phyloP scores from a whole-genome alignment of 768 basidiomycete genomes.

The Suillus cothurnatus region DNA sequence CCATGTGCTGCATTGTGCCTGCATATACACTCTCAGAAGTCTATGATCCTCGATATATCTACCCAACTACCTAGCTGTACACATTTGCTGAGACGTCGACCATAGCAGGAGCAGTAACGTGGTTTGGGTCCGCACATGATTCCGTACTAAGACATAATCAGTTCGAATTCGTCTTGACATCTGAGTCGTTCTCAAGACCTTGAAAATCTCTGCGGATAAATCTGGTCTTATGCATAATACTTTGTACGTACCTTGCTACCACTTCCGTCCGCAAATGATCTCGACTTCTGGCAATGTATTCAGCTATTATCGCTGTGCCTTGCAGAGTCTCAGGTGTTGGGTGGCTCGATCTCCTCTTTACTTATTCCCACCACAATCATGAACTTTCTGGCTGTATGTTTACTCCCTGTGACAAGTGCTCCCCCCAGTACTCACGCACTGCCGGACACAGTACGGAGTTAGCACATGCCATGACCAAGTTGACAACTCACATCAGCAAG shows the following conservation, averaged over 20 bases:
- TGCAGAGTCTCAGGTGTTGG: neutral
- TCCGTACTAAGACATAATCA: conserved; percentile 64
- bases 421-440: no score
- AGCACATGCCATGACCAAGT: neutral
- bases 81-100: conserved; percentile 64
- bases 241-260: no score
- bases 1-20: no score
- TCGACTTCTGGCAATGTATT: neutral
- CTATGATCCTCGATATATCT: conserved; percentile 5
- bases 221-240: conserved; percentile 83
- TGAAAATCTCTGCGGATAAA: conserved; percentile 57
- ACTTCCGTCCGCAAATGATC: neutral
- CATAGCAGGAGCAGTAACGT: conserved; percentile 80
- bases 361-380: neutral
- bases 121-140: conserved; percentile 79
- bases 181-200: conserved; percentile 46
- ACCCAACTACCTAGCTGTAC: conserved; percentile 57
- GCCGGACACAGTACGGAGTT: neutral
- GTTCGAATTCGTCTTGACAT: conserved; percentile 61
- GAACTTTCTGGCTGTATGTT: neutral
- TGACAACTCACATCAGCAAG: conserved; percentile 1
- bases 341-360: neutral
- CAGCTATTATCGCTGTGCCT: neutral
- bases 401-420: neutral
- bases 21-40: neutral